Base-by-base conservation (phyloP, 106 monocot genomes). In the Xerophyta viscosa region DNA sequence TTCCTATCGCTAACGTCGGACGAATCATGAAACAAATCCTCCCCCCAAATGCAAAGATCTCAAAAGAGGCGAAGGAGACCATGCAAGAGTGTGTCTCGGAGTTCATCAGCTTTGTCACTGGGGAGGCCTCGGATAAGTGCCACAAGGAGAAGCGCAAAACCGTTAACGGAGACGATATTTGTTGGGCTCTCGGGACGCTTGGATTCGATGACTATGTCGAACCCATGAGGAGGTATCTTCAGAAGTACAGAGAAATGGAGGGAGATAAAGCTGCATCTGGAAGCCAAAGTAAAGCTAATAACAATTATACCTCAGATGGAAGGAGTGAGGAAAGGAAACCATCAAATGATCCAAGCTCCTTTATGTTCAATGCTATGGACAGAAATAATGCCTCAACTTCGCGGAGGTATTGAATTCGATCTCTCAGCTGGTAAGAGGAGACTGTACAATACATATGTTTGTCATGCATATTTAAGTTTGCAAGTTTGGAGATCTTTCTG, bases 91-190 rank as follows among this genome's bases (percentile, higher is more conserved):
- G 82, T 39, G 82, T 83, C 7, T 83, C 82, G 8, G 82, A 83
- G 66, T 83, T 83, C 66, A 83, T 83, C 69, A 83, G 82, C 57
- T 83, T 77, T 77, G 59, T 83, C 62, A 83, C 82, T 33, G 82
- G 82, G 0, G 82, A 83, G 57, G 82, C 82, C 23, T 77, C 77
- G 20, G 82, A 83, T 45, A 83, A 83, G 69, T 83, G 82, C 66
- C 82, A 83, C 54, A 28, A 77, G 2, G 82, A 83, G 66, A 83
- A 83, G 66, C 23, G 82, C 8, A 83, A 83, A 66, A 83, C 82
- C 3, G 73, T 83, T 52, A 83, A 83, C 29, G 82, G 77, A 2
- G 82, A 83, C 41, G 82, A 83, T 29, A 69, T 83, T 12, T 62
- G 77, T 13, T 83, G 77, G 73, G 82, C 82, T 27, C 77, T 83